phyloP scores from a whole-genome alignment of 2,329 filamentous ascomycete species.

The Xylariaceae sp. region DNA sequence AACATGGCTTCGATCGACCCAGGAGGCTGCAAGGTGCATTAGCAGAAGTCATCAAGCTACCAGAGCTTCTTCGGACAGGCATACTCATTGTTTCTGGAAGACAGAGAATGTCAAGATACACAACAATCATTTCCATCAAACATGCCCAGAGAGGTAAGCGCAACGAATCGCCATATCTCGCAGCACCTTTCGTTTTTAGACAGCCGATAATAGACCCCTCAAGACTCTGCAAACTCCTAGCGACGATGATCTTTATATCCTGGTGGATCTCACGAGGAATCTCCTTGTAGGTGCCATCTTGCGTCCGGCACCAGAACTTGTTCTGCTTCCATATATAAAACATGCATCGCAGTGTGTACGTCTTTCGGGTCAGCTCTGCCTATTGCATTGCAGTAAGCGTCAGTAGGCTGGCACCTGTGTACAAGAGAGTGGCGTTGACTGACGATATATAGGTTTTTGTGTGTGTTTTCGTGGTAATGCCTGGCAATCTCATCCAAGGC shows the following conservation, averaged over 20 bases:
- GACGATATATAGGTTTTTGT: constrained; percentile 5
- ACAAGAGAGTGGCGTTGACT: constrained; percentile 14
- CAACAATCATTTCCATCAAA: constrained; percentile 47
- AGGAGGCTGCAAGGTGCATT: constrained; percentile 12
- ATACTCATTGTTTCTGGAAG: constrained; percentile 21
- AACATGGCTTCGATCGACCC: constrained; percentile 8
- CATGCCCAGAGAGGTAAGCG: constrained; percentile 45
- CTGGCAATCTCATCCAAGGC: too few species aligned
- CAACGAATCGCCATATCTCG: constrained; percentile 20
- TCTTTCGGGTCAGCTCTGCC: too few species aligned
- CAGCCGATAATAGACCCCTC: constrained; percentile 23
- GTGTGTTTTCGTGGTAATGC: too few species aligned
- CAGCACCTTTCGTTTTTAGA: constrained; percentile 16
- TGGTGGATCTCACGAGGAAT: constrained; percentile 32
- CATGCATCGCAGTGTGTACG: constrained; percentile 40
- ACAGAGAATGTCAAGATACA: constrained; percentile 42
- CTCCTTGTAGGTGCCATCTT: constrained; percentile 20
- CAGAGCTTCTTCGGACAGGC: neutral
- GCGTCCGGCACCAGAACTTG: constrained; percentile 36
- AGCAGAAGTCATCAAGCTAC: constrained; percentile 7
- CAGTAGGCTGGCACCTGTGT: constrained; percentile 15
- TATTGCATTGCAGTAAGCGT: constrained; percentile 5
- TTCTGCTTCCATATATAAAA: constrained; percentile 46
- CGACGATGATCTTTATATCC: constrained; percentile 24
- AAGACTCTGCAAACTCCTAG: constrained; percentile 24